These are phyloP conservation scores for Trichoderma harzianum DNA, from an alignment of 2,329 filamentous ascomycete species.

Conservation along the genomic window DNA sequence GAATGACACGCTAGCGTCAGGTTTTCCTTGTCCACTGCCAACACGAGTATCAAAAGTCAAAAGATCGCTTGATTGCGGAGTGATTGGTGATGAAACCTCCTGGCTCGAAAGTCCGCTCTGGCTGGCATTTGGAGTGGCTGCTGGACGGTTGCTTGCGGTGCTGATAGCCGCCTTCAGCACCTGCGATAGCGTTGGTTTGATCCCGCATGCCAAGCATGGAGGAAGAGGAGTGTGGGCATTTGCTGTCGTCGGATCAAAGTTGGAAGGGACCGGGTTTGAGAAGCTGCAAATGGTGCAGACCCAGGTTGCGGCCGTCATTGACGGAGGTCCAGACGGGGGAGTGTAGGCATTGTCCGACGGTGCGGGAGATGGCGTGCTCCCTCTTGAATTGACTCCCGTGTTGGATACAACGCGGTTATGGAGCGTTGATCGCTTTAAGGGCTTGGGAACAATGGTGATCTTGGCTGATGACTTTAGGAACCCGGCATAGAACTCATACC, in stretches of 20 bases:
- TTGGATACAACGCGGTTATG: slow-evolving; percentile 51
- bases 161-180: slow-evolving; percentile 84
- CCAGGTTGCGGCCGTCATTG: slow-evolving; percentile 72
- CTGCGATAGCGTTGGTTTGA: slow-evolving; percentile 80
- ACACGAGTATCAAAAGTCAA: neutral
- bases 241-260: slow-evolving; percentile 83
- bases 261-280: slow-evolving; percentile 86
- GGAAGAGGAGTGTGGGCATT: slow-evolving; percentile 76
- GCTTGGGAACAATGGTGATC: slow-evolving; percentile 82
- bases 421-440: slow-evolving; percentile 62
- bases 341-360: slow-evolving; percentile 43
- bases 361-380: slow-evolving; percentile 45
- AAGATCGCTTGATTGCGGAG: neutral
- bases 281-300: slow-evolving; percentile 95
- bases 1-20: slow-evolving; percentile 40
- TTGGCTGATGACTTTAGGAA: slow-evolving; percentile 96
- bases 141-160: slow-evolving; percentile 58
- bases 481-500: slow-evolving; percentile 85
- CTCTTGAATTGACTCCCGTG: slow-evolving; percentile 45
- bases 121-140: slow-evolving; percentile 16
- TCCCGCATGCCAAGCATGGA: slow-evolving; percentile 88
- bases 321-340: slow-evolving; percentile 37
- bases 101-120: neutral
- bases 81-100: neutral
- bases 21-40: neutral